Percentiles rank a stretch among this genome's conserved stretches.
Conservation (phyloP, 192 early-diverging fungal genomes). For the Funneliformis mosseae region DNA sequence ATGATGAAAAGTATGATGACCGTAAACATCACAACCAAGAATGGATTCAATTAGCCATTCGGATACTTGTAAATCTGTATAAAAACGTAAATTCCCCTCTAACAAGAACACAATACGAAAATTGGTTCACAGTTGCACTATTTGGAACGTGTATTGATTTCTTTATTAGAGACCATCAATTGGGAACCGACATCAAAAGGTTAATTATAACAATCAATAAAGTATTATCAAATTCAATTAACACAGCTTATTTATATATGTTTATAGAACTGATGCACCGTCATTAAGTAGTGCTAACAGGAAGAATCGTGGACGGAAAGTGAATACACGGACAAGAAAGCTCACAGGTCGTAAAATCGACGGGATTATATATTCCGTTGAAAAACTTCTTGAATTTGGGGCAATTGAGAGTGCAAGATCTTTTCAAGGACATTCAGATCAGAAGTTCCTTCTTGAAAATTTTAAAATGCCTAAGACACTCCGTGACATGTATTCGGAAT, state of each 20-base stretch:
- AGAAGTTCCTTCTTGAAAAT: conserved; percentile 13
- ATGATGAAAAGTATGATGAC: conserved; percentile 22
- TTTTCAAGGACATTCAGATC: conserved; percentile 18
- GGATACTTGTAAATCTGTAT: not conserved
- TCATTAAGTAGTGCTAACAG: conserved; percentile 26
- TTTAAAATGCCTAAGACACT: conserved; percentile 29
- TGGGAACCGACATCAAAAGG: conserved; percentile 30
- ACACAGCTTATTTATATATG: conserved; percentile 1
- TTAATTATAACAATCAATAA: conserved; percentile 15
- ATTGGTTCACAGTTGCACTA: conserved; percentile 21
- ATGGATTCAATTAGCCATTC: not conserved
- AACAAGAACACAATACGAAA: not conserved
- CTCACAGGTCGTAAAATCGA: conserved; percentile 20
- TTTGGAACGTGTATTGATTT: conserved; percentile 33
- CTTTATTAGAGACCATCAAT: not conserved
- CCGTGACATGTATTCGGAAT: conserved; percentile 19
- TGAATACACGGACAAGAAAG: conserved; percentile 21
- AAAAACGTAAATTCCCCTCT: conserved; percentile 10
- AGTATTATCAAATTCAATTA: not conserved
- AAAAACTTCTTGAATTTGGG: conserved; percentile 4
- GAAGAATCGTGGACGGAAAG: conserved; percentile 22
- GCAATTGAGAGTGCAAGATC: conserved; percentile 21
- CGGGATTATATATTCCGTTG: conserved; percentile 12
- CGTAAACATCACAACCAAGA: not conserved
- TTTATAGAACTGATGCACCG: conserved; percentile 20